Evolutionary conservation across 2,329 filamentous ascomycete genomes (phyloP).

Genomic region (Trichoderma endophyticum): DNA sequence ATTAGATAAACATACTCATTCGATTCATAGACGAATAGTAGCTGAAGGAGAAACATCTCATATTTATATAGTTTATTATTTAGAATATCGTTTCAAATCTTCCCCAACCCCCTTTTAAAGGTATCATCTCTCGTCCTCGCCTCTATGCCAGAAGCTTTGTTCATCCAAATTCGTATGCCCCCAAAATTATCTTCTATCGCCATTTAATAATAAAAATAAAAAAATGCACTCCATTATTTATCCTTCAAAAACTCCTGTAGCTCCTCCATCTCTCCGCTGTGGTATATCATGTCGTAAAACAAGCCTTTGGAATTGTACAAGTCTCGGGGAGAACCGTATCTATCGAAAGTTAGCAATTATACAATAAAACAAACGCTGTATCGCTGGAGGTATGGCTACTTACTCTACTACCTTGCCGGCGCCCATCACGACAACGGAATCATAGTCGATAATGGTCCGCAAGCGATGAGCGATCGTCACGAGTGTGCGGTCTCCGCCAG

Average conservation of each 20-base stretch:
- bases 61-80: background rate
- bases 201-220: background rate
- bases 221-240: background rate
- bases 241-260: slow-evolving; percentile 36
- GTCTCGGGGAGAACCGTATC: slow-evolving; percentile 45
- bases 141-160: background rate
- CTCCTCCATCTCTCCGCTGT: slow-evolving; percentile 52
- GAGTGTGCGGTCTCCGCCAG: slow-evolving; percentile 47
- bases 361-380: background rate
- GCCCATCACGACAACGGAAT: slow-evolving; percentile 56
- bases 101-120: background rate
- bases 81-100: background rate
- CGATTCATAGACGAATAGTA: background rate
- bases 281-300: slow-evolving; percentile 55
- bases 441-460: slow-evolving; percentile 58
- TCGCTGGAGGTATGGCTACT: slow-evolving; percentile 20
- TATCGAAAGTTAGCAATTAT: slow-evolving; percentile 22
- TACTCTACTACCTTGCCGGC: slow-evolving; percentile 53
- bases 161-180: background rate
- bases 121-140: background rate
- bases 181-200: background rate
- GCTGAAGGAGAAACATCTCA: background rate
- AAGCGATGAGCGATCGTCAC: slow-evolving; percentile 58
- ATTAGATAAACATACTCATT: background rate
- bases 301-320: slow-evolving; percentile 44